Evolutionary conservation across 805 yeast species (phyloP).

Genomic region (Myxozyma melibiosi): DNA sequence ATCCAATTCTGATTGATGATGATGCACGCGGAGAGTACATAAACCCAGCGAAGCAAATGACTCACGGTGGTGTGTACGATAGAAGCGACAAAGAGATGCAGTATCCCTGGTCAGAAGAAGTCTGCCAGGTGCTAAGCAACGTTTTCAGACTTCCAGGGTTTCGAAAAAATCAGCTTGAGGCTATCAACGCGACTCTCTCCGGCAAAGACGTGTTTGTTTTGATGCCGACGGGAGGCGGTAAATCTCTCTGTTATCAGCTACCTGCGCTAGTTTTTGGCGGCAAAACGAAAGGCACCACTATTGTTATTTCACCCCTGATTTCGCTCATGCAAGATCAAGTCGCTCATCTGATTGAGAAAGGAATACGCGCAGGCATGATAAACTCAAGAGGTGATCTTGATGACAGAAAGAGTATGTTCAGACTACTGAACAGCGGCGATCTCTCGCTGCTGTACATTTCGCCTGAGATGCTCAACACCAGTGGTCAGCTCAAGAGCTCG

Average conservation of each 20-base stretch:
- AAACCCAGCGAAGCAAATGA: constrained; percentile 21
- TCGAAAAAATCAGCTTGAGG: constrained; percentile 83
- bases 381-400: constrained; percentile 70
- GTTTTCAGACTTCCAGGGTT: constrained; percentile 68
- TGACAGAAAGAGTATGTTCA: constrained; percentile 64
- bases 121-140: constrained; percentile 55
- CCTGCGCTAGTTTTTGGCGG: constrained; percentile 86
- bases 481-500: constrained; percentile 65
- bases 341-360: constrained; percentile 65
- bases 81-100: constrained; percentile 16
- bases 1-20: constrained; percentile 1
- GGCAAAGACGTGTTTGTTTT: constrained; percentile 91
- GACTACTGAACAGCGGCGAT: constrained; percentile 63
- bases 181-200: constrained; percentile 71
- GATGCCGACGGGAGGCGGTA: constrained; percentile 99
- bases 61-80: constrained; percentile 17
- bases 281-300: constrained; percentile 75
- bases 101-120: constrained; percentile 69
- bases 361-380: constrained; percentile 84
- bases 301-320: constrained; percentile 91
- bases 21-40: background rate
- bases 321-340: constrained; percentile 98
- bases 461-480: constrained; percentile 89
- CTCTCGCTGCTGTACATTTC: constrained; percentile 82
- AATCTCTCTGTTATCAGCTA: constrained; percentile 90